Evolutionary conservation across 768 basidiomycete species (phyloP), one percentile per base, ranked within the genome.

Genomic region (Termitomyces eurrhizus): DNA sequence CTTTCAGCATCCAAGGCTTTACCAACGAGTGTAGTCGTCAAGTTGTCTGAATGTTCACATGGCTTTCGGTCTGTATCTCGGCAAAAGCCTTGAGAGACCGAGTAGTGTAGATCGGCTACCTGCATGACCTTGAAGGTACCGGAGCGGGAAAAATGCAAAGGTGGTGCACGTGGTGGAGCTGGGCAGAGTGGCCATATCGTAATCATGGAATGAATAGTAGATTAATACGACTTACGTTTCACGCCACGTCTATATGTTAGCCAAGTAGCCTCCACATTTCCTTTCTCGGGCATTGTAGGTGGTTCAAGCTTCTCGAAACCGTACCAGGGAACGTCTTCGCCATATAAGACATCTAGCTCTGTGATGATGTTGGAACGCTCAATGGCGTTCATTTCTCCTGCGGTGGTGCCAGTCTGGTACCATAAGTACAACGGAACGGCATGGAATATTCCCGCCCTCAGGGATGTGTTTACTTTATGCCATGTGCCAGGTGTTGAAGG

Each of bases 81-180:
- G 69, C 96, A 98, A 8, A 74, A 66, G 2, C 94, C 94, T 37
- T 82, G 80, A 4, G 87, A 84, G 54, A 95, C 92, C 0, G 91
- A 92, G 73, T 85, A 98, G 72, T 99, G 96, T 33, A 99, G 79
- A 71, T 99, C 96, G 6, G 96, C 96, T 36, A 98, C 82, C 75
- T 94, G 90, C 48, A 95, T 77, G 60, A 96, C 85, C 71, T 88
- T 95, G 83, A 95, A 95, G 52, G 83, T 88, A 4, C 96, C 96
- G 29, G 89, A 82, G 32, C 73, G 78, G 26, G 87, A 86, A 77
- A 99, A 97, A 64, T 92, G 92, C 2, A 93, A 83, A 1, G 90
- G 88, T 2, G 85, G 86, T 1, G 92, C 88, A 21, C 77, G 81
- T 2, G 93, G 91, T 3, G 87, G 80, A 21, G 75, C 89, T 92